Percentiles rank a stretch among this genome's conserved stretches.
These are phyloP conservation scores for Podospora pseudocomata DNA, from an alignment of 495 filamentous ascomycete genomes.

Conservation along the genomic window DNA sequence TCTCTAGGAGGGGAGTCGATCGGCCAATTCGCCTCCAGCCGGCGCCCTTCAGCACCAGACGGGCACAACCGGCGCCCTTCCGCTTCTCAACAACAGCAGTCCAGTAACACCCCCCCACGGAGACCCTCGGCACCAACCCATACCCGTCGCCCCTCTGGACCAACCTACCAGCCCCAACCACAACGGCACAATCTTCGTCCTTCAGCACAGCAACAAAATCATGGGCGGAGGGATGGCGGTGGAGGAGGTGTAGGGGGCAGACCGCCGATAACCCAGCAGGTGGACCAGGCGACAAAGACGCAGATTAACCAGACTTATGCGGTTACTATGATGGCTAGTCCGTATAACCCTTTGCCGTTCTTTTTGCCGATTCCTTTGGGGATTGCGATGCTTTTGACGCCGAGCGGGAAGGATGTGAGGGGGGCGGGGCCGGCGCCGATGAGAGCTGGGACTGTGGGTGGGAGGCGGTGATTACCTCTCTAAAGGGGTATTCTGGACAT, in stretches of 20 bases:
- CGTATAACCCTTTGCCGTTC: conserved; percentile 27
- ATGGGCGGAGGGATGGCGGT: background rate
- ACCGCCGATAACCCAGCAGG: background rate
- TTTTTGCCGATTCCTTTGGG: conserved; percentile 27
- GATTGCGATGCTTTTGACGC: conserved; percentile 22
- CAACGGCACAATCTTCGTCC: background rate
- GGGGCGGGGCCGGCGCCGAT: background rate
- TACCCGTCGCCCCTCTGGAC: background rate
- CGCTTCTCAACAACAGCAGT: background rate
- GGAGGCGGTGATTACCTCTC: background rate
- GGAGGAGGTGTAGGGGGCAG: background rate
- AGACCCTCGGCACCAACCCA: background rate
- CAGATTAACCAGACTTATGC: conserved; percentile 29
- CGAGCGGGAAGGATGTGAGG: background rate
- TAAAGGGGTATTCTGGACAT: background rate
- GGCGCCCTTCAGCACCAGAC: background rate
- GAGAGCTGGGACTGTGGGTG: background rate
- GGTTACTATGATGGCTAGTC: conserved; percentile 27
- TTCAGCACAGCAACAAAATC: background rate
- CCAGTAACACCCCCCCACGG: too few species aligned
- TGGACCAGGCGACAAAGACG: conserved; percentile 24
- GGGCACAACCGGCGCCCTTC: background rate
- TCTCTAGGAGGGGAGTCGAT: background rate
- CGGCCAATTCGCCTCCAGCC: background rate
- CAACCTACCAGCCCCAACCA: background rate